These are phyloP conservation scores for Kodamaea arcana DNA, from an alignment of 1,139 yeast genomes.

Conservation along the genomic window DNA sequence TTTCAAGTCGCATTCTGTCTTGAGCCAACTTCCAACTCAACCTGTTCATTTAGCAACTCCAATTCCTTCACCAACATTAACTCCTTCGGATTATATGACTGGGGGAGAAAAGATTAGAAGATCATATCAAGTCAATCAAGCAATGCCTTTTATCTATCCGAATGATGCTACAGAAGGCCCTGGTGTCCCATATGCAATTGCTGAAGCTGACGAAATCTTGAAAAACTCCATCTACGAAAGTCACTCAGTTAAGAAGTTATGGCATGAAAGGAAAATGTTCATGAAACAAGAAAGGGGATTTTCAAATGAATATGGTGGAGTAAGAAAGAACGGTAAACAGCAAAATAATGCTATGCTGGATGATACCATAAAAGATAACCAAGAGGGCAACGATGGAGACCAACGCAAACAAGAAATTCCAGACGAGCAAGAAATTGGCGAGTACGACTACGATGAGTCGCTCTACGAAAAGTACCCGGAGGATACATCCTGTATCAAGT, in stretches of 20 bases:
- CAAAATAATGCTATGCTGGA: slow-evolving; percentile 3
- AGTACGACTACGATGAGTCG: slow-evolving; percentile 19
- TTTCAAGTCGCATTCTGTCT: slow-evolving; percentile 48
- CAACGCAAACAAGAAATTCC: no score
- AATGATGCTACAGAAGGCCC: slow-evolving; percentile 15
- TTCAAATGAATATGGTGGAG: slow-evolving; percentile 29
- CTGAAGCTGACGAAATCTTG: slow-evolving; percentile 67
- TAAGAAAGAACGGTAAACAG: no score
- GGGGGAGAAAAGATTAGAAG: slow-evolving; percentile 67
- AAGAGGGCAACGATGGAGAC: slow-evolving; percentile 5
- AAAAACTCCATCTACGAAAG: slow-evolving; percentile 60
- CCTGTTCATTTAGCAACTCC: slow-evolving; percentile 82
- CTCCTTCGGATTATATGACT: slow-evolving; percentile 53
- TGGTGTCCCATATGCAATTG: slow-evolving; percentile 64
- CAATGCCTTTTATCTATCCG: slow-evolving; percentile 79
- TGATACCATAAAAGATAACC: slow-evolving; percentile 7
- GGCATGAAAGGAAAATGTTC: slow-evolving; percentile 67
- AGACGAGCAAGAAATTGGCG: slow-evolving; percentile 11
- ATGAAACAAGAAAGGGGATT: slow-evolving; percentile 78
- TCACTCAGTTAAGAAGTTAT: slow-evolving; percentile 61
- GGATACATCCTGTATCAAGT: slow-evolving; percentile 30
- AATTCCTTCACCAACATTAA: slow-evolving; percentile 76
- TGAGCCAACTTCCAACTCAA: slow-evolving; percentile 58
- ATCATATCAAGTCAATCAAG: slow-evolving; percentile 73
- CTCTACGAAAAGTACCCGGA: slow-evolving; percentile 26